Conservation (phyloP, 2,329 filamentous ascomycete genomes). For the Tolypocladium sp. region DNA sequence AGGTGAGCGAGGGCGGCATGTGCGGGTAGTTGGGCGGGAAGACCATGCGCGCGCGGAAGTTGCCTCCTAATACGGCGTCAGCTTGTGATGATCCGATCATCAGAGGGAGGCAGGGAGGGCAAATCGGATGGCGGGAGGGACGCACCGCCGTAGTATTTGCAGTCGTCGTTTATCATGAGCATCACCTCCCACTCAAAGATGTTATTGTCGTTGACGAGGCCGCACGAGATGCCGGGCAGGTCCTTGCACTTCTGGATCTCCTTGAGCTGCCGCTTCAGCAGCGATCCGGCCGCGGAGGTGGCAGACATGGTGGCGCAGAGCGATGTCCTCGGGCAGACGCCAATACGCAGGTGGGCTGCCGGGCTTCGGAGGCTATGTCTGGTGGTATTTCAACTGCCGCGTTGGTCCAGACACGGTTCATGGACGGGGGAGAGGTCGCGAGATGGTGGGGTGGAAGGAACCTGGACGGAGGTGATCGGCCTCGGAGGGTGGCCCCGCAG, state of each 20-base stretch:
- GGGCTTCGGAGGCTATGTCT: not conserved
- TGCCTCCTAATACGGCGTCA: slow-evolving; percentile 54
- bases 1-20: slow-evolving; percentile 80
- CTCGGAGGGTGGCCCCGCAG: not conserved
- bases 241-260: slow-evolving; percentile 89
- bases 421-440: not conserved
- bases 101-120: slow-evolving; percentile 5
- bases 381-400: not conserved
- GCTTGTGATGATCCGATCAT: not conserved
- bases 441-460: not conserved
- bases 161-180: slow-evolving; percentile 95
- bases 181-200: slow-evolving; percentile 98
- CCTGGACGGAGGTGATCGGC: not conserved
- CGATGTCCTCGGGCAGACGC: not conserved
- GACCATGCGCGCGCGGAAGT: slow-evolving; percentile 76
- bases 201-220: slow-evolving; percentile 74
- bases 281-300: slow-evolving; percentile 53
- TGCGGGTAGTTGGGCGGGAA: slow-evolving; percentile 85
- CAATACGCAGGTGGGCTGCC: not conserved
- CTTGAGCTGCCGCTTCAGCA: slow-evolving; percentile 81
- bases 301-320: slow-evolving; percentile 20
- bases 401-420: not conserved
- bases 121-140: slow-evolving; percentile 6
- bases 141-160: slow-evolving; percentile 85
- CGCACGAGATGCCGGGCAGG: slow-evolving; percentile 89